phyloP scores from a whole-genome alignment of 2,329 filamentous ascomycete genomes.

The Sclerotinia nivalis region DNA sequence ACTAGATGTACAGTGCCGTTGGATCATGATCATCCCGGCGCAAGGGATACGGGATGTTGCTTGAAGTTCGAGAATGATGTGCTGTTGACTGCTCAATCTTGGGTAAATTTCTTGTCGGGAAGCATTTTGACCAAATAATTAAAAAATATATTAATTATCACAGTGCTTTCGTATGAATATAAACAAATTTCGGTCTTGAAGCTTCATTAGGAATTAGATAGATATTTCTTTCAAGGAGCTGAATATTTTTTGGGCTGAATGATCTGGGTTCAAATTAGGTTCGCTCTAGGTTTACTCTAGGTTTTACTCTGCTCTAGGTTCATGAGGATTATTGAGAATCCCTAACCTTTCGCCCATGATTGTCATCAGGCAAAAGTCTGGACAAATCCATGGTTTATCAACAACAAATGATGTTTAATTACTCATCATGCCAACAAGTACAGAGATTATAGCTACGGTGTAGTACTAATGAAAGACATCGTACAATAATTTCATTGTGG shows the following conservation, averaged over 20 bases:
- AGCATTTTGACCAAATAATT: background rate
- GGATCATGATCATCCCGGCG: constrained; percentile 22
- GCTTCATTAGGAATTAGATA: constrained; percentile 16
- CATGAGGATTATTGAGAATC: constrained; percentile 20
- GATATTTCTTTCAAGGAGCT: constrained; percentile 15
- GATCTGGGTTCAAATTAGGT: background rate
- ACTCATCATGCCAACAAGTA: constrained; percentile 1
- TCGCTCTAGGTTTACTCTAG: background rate
- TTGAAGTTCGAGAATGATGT: constrained; percentile 12
- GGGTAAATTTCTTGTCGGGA: background rate
- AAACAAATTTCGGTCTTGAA: constrained; percentile 20
- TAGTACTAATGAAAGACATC: background rate
- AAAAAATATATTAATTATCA: constrained; percentile 2
- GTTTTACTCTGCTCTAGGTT: background rate
- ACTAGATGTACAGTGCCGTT: constrained; percentile 16
- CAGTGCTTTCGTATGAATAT: constrained; percentile 5
- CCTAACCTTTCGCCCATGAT: constrained; percentile 3
- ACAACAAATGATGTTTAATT: background rate
- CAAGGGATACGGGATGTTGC: constrained; percentile 23
- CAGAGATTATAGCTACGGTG: background rate
- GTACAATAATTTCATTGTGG: background rate
- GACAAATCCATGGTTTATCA: background rate
- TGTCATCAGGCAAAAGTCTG: constrained; percentile 4
- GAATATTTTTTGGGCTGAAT: constrained; percentile 16
- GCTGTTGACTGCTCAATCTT: constrained; percentile 12